Evolutionary conservation across 768 basidiomycete species (phyloP).

Genomic region (Pulveroboletus sp.): DNA sequence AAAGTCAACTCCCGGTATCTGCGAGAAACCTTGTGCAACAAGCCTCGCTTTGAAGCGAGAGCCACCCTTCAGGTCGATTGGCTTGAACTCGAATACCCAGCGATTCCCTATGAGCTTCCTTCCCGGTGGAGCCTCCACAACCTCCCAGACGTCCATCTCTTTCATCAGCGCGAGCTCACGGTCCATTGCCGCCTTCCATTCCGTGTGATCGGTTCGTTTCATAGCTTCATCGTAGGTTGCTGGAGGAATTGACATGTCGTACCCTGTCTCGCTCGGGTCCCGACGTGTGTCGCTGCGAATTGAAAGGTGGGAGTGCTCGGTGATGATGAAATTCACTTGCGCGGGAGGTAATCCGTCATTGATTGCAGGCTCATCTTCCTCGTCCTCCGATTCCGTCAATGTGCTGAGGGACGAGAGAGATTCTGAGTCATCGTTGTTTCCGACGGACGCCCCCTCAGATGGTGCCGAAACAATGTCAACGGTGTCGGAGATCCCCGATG

Average conservation of each 20-base stretch:
- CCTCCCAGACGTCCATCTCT: slow-evolving; percentile 4
- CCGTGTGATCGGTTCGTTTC: not conserved
- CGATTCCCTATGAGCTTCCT: slow-evolving; percentile 1
- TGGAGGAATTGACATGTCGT: not conserved
- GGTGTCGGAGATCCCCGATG: no score
- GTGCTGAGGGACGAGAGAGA: no score
- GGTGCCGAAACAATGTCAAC: no score
- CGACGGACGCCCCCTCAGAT: no score
- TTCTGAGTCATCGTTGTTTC: no score
- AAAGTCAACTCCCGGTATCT: slow-evolving; percentile 1
- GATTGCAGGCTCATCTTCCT: no score
- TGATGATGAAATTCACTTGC: not conserved
- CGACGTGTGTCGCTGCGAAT: not conserved
- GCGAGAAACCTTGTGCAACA: slow-evolving; percentile 1
- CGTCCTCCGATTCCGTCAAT: no score
- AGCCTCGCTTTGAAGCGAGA: not conserved
- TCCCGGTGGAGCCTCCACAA: not conserved
- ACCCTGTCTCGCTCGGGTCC: not conserved
- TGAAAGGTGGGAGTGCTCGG: no score
- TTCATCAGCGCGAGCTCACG: not conserved
- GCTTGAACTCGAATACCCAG: slow-evolving; percentile 11
- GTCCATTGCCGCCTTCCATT: slow-evolving; percentile 4
- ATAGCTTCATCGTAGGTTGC: not conserved
- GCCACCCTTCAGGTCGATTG: not conserved
- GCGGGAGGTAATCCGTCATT: no score